Evolutionary conservation across 352 stramenopile genomes (phyloP).

Genomic region (Globisporangium yorkense): DNA sequence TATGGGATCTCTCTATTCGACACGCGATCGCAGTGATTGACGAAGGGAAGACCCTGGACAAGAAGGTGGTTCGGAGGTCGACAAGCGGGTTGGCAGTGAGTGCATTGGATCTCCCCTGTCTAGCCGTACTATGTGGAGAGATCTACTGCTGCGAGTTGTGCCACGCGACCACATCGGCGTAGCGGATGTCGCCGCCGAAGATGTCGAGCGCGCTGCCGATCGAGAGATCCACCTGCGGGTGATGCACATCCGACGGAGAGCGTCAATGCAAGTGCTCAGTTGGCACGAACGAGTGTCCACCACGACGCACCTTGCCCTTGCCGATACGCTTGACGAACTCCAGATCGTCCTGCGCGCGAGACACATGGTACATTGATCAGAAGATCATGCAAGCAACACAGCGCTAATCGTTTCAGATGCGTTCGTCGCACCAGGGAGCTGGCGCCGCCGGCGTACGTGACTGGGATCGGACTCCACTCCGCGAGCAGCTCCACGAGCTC

Average conservation of each 20-base stretch:
- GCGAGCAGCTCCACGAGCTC: constrained; percentile 93
- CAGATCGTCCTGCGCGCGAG: constrained; percentile 76
- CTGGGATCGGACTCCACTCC: constrained; percentile 89
- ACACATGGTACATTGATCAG: background rate
- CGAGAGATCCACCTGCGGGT: constrained; percentile 90
- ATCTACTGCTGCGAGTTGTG: constrained; percentile 27
- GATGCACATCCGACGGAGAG: background rate
- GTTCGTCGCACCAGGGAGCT: constrained; percentile 61
- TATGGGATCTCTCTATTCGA: background rate
- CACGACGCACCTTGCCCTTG: constrained; percentile 61
- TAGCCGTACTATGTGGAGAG: too few relatives aligned
- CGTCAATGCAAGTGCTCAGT: background rate
- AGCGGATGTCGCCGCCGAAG: constrained; percentile 93
- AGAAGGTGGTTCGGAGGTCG: background rate
- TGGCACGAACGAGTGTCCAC: background rate
- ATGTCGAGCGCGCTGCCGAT: constrained; percentile 97
- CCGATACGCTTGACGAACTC: constrained; percentile 92
- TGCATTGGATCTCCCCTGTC: too few relatives aligned
- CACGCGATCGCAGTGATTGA: too few relatives aligned
- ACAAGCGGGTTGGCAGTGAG: too few relatives aligned
- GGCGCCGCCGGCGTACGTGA: constrained; percentile 97
- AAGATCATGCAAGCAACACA: background rate
- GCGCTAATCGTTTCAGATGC: background rate
- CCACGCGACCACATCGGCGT: constrained; percentile 92
- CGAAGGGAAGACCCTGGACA: too few relatives aligned